Evolutionary conservation across 2,329 filamentous ascomycete species (phyloP).

Genomic region (Xylariaceae sp.): DNA sequence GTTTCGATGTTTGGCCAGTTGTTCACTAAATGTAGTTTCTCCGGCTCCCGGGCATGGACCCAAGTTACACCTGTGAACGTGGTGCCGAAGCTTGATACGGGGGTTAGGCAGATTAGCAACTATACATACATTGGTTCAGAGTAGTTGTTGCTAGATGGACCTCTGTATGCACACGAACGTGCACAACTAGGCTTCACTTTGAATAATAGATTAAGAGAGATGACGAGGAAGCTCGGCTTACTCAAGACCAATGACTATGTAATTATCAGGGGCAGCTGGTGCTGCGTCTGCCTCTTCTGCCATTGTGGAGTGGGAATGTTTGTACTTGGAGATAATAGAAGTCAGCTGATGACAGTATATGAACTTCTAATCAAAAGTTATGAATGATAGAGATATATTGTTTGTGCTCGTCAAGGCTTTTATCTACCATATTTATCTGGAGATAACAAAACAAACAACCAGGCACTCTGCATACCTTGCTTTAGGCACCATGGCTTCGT

Average conservation of each 20-base stretch:
- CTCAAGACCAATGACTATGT: slow-evolving; percentile 4
- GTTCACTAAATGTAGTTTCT: slow-evolving; percentile 40
- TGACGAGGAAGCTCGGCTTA: background rate
- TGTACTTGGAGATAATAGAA: too few species aligned
- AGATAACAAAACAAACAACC: too few species aligned
- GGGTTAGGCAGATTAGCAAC: background rate
- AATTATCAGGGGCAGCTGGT: background rate
- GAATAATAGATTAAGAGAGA: background rate
- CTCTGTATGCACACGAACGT: background rate
- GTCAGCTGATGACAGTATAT: too few species aligned
- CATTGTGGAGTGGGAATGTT: too few species aligned
- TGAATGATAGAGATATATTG: too few species aligned
- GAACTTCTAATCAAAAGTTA: too few species aligned
- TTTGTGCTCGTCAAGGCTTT: too few species aligned
- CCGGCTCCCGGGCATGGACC: slow-evolving; percentile 41
- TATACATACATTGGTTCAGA: background rate
- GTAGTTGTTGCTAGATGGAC: background rate
- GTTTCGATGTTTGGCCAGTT: slow-evolving; percentile 42
- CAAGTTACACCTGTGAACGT: slow-evolving; percentile 55
- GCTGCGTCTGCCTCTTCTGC: too few species aligned
- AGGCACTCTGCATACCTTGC: too few species aligned
- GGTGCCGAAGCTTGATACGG: slow-evolving; percentile 41
- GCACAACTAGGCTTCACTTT: background rate
- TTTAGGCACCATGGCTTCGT: too few species aligned
- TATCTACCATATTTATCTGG: too few species aligned